These are phyloP conservation scores for Melaleuca quinquenervia DNA, from an alignment of 345 rosid species.

Conservation along the genomic window DNA sequence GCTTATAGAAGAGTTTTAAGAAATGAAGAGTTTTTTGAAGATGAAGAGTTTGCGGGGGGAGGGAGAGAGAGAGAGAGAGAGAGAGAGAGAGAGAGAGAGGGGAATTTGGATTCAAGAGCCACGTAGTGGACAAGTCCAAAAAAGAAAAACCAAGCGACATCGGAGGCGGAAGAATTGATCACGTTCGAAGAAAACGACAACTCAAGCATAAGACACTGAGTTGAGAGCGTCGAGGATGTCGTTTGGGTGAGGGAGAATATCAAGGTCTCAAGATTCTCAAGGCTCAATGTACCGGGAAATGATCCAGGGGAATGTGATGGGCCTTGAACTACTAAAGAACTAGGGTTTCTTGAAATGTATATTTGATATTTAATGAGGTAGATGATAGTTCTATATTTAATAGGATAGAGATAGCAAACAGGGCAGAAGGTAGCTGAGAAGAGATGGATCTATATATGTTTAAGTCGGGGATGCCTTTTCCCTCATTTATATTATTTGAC, in stretches of 20 bases:
- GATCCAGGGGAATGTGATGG: neutral
- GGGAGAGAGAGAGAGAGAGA: too few relatives aligned
- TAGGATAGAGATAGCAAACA: neutral
- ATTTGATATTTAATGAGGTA: neutral
- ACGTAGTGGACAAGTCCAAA: too few relatives aligned
- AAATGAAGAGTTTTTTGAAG: too few relatives aligned
- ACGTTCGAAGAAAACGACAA: too few relatives aligned
- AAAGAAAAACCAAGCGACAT: too few relatives aligned
- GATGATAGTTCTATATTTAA: neutral
- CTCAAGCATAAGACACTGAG: too few relatives aligned
- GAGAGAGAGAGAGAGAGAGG: too few relatives aligned
- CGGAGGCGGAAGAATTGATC: too few relatives aligned
- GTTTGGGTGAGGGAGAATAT: neutral
- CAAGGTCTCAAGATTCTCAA: neutral
- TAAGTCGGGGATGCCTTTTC: neutral
- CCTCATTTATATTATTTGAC: rapidly evolving
- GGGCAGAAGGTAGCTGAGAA: neutral
- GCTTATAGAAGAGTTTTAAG: too few relatives aligned
- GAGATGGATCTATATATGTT: neutral
- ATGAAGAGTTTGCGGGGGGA: too few relatives aligned
- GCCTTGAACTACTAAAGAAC: neutral
- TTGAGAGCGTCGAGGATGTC: too few relatives aligned
- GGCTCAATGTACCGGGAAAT: rapidly evolving
- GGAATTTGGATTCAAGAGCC: too few relatives aligned
- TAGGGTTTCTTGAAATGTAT: neutral